Evolutionary conservation across 1,139 yeast species (phyloP).

Genomic region (Tardiomyces digboiensis): DNA sequence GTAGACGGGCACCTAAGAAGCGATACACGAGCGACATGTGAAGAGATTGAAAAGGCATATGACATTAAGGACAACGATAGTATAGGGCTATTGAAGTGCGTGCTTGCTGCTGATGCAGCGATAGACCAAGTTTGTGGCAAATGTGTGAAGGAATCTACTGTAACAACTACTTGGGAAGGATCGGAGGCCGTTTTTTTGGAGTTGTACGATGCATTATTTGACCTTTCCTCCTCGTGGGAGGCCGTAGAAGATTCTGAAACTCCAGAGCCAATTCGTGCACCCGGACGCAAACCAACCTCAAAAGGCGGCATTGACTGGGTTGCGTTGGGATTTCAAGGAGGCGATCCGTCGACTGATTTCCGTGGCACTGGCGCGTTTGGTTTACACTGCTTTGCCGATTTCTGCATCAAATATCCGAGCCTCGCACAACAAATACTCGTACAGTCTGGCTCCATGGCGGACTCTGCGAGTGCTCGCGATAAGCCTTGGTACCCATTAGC

Average conservation of each 20-base stretch:
- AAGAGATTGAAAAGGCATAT: neutral
- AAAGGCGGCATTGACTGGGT: constrained; percentile 23
- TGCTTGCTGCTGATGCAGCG: neutral
- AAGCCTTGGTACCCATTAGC: constrained; percentile 30
- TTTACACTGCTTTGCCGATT: constrained; percentile 15
- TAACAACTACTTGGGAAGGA: neutral
- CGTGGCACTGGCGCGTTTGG: constrained; percentile 29
- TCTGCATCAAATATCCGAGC: constrained; percentile 14
- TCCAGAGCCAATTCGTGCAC: constrained; percentile 1
- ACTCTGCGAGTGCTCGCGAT: constrained; percentile 2
- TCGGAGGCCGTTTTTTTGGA: neutral
- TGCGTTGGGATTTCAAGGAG: constrained; percentile 30
- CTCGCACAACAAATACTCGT: constrained; percentile 10
- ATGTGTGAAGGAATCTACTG: neutral
- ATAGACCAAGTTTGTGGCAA: neutral
- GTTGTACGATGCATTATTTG: neutral
- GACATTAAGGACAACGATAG: neutral
- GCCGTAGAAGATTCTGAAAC: neutral
- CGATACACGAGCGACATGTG: neutral
- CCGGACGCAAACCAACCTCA: constrained; percentile 5
- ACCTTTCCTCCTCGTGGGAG: neutral
- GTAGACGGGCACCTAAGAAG: neutral
- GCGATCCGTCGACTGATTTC: constrained; percentile 29
- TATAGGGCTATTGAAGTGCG: neutral
- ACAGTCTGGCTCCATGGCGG: constrained; percentile 21